Conservation (phyloP, 345 rosid genomes). For the Acer saccharum region DNA sequence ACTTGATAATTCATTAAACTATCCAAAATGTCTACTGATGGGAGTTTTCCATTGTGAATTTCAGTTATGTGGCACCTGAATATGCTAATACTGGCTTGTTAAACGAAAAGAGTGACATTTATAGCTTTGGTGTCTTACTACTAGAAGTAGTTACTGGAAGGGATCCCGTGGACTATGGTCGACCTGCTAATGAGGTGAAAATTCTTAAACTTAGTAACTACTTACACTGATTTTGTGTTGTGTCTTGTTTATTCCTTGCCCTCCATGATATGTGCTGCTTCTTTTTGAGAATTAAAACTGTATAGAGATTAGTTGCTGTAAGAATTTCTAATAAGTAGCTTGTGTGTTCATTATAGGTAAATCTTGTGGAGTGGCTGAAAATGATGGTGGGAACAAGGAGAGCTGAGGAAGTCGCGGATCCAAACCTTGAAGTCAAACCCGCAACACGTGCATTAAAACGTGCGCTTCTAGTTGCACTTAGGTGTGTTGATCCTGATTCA, state of each 20-base stretch:
- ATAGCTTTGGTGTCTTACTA: conserved; percentile 93
- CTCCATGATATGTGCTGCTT: not conserved
- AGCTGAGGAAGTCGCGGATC: conserved; percentile 93
- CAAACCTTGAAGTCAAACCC: conserved; percentile 73
- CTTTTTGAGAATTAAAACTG: not conserved
- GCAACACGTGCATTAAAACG: conserved; percentile 72
- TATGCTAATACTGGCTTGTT: conserved; percentile 91
- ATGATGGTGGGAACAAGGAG: conserved; percentile 94
- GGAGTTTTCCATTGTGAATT: conserved; percentile 20
- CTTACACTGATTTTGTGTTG: not conserved
- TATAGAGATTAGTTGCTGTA: not conserved
- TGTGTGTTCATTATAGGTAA: conserved; percentile 51
- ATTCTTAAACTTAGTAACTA: not conserved
- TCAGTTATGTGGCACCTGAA: conserved; percentile 96
- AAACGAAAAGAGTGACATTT: conserved; percentile 94
- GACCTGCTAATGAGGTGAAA: conserved; percentile 85
- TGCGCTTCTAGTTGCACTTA: conserved; percentile 76
- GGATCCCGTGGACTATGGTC: conserved; percentile 91
- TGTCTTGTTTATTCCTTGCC: not conserved
- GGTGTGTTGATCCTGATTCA: conserved; percentile 91
- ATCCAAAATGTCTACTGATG: conserved; percentile 14
- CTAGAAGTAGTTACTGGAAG: conserved; percentile 94
- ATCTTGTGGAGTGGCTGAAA: conserved; percentile 96
- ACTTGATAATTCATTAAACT: conserved; percentile 3
- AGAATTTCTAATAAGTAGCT: conserved; percentile 12